Evolutionary conservation across 306 rosid species (phyloP).

Genomic region (Prunus salicina): DNA sequence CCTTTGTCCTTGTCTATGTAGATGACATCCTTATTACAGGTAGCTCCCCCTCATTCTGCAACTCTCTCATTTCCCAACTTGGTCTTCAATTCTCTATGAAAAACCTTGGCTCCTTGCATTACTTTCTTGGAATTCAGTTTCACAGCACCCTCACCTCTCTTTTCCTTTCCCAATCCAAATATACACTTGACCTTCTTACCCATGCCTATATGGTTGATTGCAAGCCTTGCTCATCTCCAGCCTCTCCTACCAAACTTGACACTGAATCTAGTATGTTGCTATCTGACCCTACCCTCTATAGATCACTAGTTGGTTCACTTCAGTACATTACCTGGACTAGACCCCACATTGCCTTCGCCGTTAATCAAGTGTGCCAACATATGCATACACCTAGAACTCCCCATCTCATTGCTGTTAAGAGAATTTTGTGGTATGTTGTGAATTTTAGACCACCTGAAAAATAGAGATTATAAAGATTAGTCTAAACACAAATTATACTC

Average conservation of each 20-base stretch:
- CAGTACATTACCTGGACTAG: neutral
- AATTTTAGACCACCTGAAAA: too few relatives aligned
- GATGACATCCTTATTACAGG: constrained; percentile 7
- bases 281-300: neutral
- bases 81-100: neutral
- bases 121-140: neutral
- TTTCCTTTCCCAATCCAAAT: neutral
- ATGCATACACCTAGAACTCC: neutral
- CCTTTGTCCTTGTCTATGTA: neutral
- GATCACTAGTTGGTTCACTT: neutral
- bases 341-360: neutral
- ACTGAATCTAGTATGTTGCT: neutral
- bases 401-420: neutral
- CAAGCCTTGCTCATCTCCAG: too few relatives aligned
- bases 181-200: neutral
- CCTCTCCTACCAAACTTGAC: too few relatives aligned
- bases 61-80: neutral
- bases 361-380: neutral
- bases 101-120: neutral
- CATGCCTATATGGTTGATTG: too few relatives aligned
- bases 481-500: too few relatives aligned
- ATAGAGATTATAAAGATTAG: too few relatives aligned
- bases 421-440: neutral
- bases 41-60: neutral
- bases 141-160: neutral